Conservation (phyloP, 1,284 basidiomycete genomes). For the Apiotrichum veenhuisii region DNA sequence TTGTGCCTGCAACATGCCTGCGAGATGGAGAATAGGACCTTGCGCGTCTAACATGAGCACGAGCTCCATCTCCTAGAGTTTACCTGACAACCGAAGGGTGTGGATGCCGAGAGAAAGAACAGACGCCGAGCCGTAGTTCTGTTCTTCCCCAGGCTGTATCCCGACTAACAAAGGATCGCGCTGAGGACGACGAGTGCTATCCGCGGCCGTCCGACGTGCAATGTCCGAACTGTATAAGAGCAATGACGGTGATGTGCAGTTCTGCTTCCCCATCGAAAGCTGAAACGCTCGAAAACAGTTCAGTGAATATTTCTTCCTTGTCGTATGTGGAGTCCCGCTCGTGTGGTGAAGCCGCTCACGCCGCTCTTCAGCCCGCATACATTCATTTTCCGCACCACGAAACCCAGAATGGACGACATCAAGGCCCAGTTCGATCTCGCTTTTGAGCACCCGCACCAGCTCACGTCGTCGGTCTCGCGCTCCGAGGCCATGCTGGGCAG, state of each 20-base stretch:
- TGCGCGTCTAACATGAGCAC: neutral
- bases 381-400: neutral
- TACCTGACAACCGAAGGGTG: neutral
- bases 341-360: neutral
- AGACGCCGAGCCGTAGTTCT: too few species aligned
- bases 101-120: too few species aligned
- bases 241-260: too few species aligned
- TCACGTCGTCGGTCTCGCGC: conserved; percentile 1
- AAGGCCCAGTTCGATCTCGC: conserved; percentile 7
- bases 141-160: too few species aligned
- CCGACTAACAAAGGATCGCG: too few species aligned
- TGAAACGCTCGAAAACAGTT: too few species aligned
- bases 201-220: too few species aligned
- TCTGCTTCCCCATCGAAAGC: too few species aligned
- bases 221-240: too few species aligned
- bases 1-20: too few species aligned
- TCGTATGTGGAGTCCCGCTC: neutral
- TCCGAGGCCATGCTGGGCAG: conserved; percentile 3
- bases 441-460: conserved; percentile 1
- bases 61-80: neutral
- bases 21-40: neutral
- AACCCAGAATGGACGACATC: conserved; percentile 2
- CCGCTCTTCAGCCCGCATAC: neutral
- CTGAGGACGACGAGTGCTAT: too few species aligned
- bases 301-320: neutral